These are phyloP conservation scores for Bipolaris victoriae DNA, from an alignment of 2,329 filamentous ascomycete genomes.

Conservation along the genomic window DNA sequence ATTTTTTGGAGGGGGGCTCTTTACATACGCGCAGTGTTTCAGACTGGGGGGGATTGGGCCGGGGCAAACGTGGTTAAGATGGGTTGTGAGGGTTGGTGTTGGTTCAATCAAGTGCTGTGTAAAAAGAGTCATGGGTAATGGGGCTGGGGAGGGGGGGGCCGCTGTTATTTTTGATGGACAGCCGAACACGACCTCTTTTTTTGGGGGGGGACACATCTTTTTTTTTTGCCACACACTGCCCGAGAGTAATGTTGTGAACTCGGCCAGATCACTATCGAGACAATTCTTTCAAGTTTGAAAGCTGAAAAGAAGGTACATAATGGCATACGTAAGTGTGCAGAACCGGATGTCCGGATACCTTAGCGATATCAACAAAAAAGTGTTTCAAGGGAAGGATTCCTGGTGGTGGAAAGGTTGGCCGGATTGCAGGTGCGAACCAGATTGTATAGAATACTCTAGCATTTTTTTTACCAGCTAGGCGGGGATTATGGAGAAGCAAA, in stretches of 20 bases:
- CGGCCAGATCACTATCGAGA: neutral
- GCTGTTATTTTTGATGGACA: conserved; percentile 1
- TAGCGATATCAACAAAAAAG: conserved; percentile 24
- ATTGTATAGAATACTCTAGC: neutral
- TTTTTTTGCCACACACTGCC: conserved; percentile 17
- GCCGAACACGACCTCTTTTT: neutral
- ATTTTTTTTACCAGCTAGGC: conserved; percentile 8
- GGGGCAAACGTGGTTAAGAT: no score
- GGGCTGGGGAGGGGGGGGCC: neutral
- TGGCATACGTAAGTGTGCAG: conserved; percentile 22
- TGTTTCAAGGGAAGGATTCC: neutral
- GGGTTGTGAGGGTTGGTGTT: neutral
- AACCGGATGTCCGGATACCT: conserved; percentile 11
- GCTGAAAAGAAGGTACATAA: no score
- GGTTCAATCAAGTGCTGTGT: neutral
- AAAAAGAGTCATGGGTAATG: neutral
- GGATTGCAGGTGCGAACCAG: conserved; percentile 4
- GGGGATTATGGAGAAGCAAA: conserved; percentile 18
- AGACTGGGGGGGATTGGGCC: no score
- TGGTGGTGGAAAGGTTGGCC: conserved; percentile 5
- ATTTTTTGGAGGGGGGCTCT: no score
- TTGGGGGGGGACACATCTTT: neutral
- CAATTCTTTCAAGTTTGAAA: neutral
- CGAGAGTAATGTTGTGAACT: neutral
- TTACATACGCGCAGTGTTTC: no score